Evolutionary conservation across 2,329 filamentous ascomycete species (phyloP).

Genomic region (Rhinocladiella mackenziei): DNA sequence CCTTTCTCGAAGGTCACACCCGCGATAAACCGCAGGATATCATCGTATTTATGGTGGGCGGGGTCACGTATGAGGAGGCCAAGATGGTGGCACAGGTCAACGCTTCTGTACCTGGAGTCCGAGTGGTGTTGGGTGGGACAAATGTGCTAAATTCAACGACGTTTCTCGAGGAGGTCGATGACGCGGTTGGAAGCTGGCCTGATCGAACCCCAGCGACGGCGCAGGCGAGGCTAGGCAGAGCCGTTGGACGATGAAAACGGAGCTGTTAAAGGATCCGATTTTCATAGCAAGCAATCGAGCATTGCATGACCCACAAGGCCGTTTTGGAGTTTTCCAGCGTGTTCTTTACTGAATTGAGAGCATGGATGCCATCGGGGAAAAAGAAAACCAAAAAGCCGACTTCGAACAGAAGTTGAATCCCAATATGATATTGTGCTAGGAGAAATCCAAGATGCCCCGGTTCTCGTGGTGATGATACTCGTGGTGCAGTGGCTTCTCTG

Average conservation of each 20-base stretch:
- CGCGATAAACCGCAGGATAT: slow-evolving; percentile 96
- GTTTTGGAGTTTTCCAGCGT: too few relatives aligned
- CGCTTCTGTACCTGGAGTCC: slow-evolving; percentile 78
- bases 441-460: too few relatives aligned
- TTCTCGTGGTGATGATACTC: too few relatives aligned
- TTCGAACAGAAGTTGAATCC: too few relatives aligned
- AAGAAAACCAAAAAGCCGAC: too few relatives aligned
- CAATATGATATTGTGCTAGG: too few relatives aligned
- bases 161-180: slow-evolving; percentile 88
- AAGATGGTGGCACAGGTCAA: slow-evolving; percentile 96
- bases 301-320: too few relatives aligned
- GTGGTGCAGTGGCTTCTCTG: too few relatives aligned
- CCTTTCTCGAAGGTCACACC: slow-evolving; percentile 86
- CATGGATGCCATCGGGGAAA: too few relatives aligned
- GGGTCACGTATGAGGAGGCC: slow-evolving; percentile 92
- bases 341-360: too few relatives aligned
- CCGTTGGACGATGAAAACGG: slow-evolving; percentile 23
- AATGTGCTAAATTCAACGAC: slow-evolving; percentile 80
- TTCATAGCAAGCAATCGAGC: too few relatives aligned
- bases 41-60: slow-evolving; percentile 89
- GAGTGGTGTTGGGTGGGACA: slow-evolving; percentile 86
- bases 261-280: too few relatives aligned
- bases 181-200: slow-evolving; percentile 82
- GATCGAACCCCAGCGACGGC: slow-evolving; percentile 60
- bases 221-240: slow-evolving; percentile 57